Evolutionary conservation across 1,139 yeast genomes (phyloP).

Genomic region (Nakaseomyces uthaithaninus): DNA sequence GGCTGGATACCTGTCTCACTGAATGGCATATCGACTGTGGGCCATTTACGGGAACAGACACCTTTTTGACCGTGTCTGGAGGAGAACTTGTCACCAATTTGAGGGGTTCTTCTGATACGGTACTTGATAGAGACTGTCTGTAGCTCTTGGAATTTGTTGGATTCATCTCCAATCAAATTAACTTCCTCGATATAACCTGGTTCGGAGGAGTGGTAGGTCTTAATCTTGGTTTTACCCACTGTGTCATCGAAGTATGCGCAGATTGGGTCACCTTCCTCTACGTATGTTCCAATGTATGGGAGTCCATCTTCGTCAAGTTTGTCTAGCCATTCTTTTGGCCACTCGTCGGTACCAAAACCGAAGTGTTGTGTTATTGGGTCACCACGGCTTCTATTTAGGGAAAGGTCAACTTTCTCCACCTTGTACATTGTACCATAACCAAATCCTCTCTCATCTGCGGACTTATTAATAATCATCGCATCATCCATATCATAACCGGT

Average conservation of each 20-base stretch:
- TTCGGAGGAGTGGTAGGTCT: constrained; percentile 89
- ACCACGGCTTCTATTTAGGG: constrained; percentile 74
- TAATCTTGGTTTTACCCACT: constrained; percentile 80
- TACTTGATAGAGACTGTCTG: constrained; percentile 83
- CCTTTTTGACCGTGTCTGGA: constrained; percentile 99
- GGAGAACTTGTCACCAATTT: constrained; percentile 96
- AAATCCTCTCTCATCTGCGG: constrained; percentile 96
- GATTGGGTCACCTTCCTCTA: constrained; percentile 94
- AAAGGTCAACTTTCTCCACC: constrained; percentile 81
- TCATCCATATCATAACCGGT: constrained; percentile 99
- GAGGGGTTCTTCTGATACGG: constrained; percentile 84
- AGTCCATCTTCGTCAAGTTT: constrained; percentile 88
- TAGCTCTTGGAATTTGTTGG: constrained; percentile 60
- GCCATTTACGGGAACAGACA: constrained; percentile 98
- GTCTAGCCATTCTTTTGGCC: constrained; percentile 87
- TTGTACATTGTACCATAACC: constrained; percentile 96
- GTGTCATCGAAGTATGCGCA: constrained; percentile 90
- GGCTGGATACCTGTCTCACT: constrained; percentile 95
- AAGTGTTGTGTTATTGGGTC: constrained; percentile 93
- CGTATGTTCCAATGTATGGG: constrained; percentile 79
- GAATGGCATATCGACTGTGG: constrained; percentile 93
- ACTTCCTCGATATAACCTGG: constrained; percentile 96
- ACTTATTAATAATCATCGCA: constrained; percentile 96
- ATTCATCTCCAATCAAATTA: constrained; percentile 80
- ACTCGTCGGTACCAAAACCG: constrained; percentile 87